Conservation (phyloP, 306 rosid genomes). For the Hippophae gyantsensis region DNA sequence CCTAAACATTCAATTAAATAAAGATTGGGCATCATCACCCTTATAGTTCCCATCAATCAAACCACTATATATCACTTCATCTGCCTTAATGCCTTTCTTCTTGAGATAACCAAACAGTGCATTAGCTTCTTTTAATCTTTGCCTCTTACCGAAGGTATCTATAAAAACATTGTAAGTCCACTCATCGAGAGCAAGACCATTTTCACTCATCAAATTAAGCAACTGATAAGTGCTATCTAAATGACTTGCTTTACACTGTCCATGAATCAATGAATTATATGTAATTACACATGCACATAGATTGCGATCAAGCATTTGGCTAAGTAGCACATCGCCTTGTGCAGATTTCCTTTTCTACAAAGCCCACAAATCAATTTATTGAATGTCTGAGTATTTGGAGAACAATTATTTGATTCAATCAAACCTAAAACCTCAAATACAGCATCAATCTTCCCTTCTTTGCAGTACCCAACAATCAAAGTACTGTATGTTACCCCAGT, state of each 20-base stretch:
- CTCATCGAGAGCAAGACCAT: slow-evolving; percentile 54
- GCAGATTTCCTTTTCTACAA: slow-evolving; percentile 48
- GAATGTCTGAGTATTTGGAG: slow-evolving; percentile 53
- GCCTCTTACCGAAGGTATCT: slow-evolving; percentile 52
- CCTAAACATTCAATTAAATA: slow-evolving; percentile 54
- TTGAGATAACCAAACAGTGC: slow-evolving; percentile 46
- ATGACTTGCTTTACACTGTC: slow-evolving; percentile 56
- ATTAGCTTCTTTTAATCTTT: slow-evolving; percentile 46
- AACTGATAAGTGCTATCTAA: slow-evolving; percentile 56
- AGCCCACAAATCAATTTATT: slow-evolving; percentile 71
- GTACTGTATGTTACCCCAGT: slow-evolving; percentile 54
- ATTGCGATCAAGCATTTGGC: slow-evolving; percentile 50
- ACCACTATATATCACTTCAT: slow-evolving; percentile 47
- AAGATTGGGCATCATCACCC: slow-evolving; percentile 35
- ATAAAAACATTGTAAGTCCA: slow-evolving; percentile 47
- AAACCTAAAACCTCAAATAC: slow-evolving; percentile 45
- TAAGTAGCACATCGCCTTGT: slow-evolving; percentile 67
- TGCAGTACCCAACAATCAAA: slow-evolving; percentile 66
- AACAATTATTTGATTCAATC: slow-evolving; percentile 54
- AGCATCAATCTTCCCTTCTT: slow-evolving; percentile 39
- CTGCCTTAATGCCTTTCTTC: slow-evolving; percentile 43
- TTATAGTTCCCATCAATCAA: slow-evolving; percentile 75
- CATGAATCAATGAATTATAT: slow-evolving; percentile 62
- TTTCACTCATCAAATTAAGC: slow-evolving; percentile 56
- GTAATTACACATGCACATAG: slow-evolving; percentile 47